These are phyloP conservation scores for Sordariomycetes sp. DNA, from an alignment of 2,329 filamentous ascomycete species.

Conservation along the genomic window DNA sequence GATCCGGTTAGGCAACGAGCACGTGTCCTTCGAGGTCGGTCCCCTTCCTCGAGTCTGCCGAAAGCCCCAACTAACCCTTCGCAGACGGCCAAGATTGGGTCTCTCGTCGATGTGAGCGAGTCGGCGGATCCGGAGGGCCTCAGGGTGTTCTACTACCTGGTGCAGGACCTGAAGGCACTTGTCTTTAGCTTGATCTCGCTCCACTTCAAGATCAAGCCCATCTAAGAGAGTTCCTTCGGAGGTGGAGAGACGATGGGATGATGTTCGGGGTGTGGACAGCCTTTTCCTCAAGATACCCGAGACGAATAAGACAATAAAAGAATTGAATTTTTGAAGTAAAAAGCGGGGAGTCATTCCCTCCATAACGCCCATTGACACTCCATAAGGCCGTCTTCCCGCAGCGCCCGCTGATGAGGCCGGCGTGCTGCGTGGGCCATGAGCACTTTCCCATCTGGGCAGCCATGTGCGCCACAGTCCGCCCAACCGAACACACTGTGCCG, in stretches of 20 bases:
- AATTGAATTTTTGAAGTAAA: neutral
- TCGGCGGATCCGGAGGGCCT: conserved; percentile 92
- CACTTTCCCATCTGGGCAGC: neutral
- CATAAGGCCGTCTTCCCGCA: too few relatives aligned
- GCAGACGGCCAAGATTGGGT: conserved; percentile 96
- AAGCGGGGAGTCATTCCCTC: neutral
- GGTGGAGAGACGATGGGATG: neutral
- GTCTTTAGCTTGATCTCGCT: conserved; percentile 94
- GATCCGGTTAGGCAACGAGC: conserved; percentile 85
- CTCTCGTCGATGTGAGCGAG: conserved; percentile 90
- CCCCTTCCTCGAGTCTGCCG: neutral
- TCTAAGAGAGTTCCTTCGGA: conserved; percentile 30
- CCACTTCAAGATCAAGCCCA: conserved; percentile 92
- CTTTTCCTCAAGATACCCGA: conserved; percentile 2
- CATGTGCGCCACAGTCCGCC: neutral
- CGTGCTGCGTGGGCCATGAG: too few relatives aligned
- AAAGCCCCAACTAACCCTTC: neutral
- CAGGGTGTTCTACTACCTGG: conserved; percentile 95
- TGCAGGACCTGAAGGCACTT: conserved; percentile 91
- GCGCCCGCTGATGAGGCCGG: too few relatives aligned
- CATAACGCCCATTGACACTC: too few relatives aligned
- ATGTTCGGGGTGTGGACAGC: neutral
- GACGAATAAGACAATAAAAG: neutral
- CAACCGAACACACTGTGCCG: neutral
- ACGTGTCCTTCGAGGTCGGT: conserved; percentile 91